These are phyloP conservation scores for Skeletonema costatum DNA, from an alignment of 108 stramenopile species.

Conservation along the genomic window DNA sequence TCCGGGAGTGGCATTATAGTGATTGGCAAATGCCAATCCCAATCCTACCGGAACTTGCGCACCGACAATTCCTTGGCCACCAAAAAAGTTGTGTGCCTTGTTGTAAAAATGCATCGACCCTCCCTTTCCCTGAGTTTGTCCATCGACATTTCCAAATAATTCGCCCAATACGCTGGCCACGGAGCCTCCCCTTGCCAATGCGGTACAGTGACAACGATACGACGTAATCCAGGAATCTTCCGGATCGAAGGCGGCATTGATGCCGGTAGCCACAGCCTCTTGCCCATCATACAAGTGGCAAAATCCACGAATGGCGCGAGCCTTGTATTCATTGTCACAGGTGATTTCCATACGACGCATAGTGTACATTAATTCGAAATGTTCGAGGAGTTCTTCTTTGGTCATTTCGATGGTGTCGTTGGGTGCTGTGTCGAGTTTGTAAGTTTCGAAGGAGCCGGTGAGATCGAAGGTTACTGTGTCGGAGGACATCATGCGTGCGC, in stretches of 20 bases:
- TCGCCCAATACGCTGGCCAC: conserved; percentile 91
- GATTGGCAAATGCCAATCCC: conserved; percentile 96
- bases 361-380: conserved; percentile 98
- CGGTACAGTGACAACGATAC: conserved; percentile 98
- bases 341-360: conserved; percentile 99
- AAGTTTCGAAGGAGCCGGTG: conserved; percentile 74
- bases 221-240: conserved; percentile 97
- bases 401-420: conserved; percentile 66
- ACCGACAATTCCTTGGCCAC: conserved; percentile 99
- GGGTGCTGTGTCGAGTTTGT: conserved; percentile 81
- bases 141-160: conserved; percentile 84
- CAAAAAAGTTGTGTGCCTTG: conserved; percentile 97
- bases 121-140: conserved; percentile 94
- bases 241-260: conserved; percentile 82
- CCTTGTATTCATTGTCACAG: conserved; percentile 99
- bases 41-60: conserved; percentile 99
- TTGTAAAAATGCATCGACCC: conserved; percentile 99
- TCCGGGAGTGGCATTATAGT: conserved; percentile 95
- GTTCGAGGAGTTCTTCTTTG: conserved; percentile 92
- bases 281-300: conserved; percentile 99
- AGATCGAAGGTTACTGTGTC: conserved; percentile 68
- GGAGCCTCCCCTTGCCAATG: conserved; percentile 89
- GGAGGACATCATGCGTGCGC: conserved; percentile 41
- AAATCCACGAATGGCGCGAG: conserved; percentile 97
- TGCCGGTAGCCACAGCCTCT: conserved; percentile 98